Percentiles rank a stretch among this genome's conserved stretches.
phyloP scores from a whole-genome alignment of 2,329 filamentous ascomycete species.

The Aspergillus sojae region DNA sequence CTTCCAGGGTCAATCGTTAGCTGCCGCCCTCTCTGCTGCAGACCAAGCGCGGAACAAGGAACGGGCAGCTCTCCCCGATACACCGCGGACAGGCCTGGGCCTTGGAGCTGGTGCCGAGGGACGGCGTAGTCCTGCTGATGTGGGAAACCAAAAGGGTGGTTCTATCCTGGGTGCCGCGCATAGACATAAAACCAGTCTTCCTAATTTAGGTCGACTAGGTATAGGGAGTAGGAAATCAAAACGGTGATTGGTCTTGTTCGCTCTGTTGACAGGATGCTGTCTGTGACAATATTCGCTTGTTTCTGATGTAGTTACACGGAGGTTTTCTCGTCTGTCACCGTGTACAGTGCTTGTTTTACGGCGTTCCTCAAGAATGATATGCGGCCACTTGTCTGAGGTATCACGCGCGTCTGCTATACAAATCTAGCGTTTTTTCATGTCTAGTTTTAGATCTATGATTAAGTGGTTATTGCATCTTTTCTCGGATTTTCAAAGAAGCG shows the following conservation, averaged over 20 bases:
- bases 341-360: neutral
- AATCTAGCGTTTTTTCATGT: neutral
- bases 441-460: neutral
- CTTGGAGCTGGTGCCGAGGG: slow-evolving; percentile 40
- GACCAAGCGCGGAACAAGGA: slow-evolving; percentile 34
- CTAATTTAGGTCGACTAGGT: slow-evolving; percentile 72
- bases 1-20: slow-evolving; percentile 38
- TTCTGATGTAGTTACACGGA: neutral
- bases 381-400: neutral
- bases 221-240: slow-evolving; percentile 65
- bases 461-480: neutral
- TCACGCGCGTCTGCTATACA: neutral
- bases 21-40: slow-evolving; percentile 35
- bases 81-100: slow-evolving; percentile 32
- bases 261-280: neutral
- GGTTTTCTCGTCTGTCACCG: neutral
- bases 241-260: slow-evolving; percentile 29
- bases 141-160: slow-evolving; percentile 24
- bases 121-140: slow-evolving; percentile 16
- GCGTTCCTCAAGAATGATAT: neutral
- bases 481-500: neutral
- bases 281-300: neutral
- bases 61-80: slow-evolving; percentile 35
- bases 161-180: slow-evolving; percentile 44
- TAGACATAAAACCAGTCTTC: slow-evolving; percentile 66